Percentiles rank a stretch among this genome's conserved stretches.
Evolutionary conservation across 1,139 yeast genomes (phyloP).

Genomic region (Taiozyma sp.): DNA sequence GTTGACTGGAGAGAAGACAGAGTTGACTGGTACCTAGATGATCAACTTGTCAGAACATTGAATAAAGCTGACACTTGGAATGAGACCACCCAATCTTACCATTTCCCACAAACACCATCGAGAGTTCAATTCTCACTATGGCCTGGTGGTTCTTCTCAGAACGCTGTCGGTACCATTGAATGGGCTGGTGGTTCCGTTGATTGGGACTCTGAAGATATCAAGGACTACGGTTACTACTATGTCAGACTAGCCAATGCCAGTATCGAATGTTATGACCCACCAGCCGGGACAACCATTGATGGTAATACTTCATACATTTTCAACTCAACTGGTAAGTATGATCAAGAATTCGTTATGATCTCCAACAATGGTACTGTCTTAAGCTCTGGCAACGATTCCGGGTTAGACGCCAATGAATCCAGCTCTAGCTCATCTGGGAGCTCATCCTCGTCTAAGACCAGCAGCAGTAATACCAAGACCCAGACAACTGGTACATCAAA

Average conservation of each 20-base stretch:
- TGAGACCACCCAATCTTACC: conserved; percentile 50
- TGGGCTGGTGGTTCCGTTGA: conserved; percentile 94
- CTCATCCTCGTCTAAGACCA: conserved; percentile 11
- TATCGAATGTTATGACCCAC: conserved; percentile 68
- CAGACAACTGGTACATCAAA: conserved; percentile 16
- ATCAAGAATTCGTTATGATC: conserved; percentile 44
- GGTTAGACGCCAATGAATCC: conserved; percentile 49
- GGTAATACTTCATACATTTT: conserved; percentile 57
- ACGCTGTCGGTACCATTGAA: conserved; percentile 69
- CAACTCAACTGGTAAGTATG: conserved; percentile 38
- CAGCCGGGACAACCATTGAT: conserved; percentile 40
- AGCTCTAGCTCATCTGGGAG: not conserved
- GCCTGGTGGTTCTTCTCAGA: conserved; percentile 78
- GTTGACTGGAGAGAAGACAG: conserved; percentile 81
- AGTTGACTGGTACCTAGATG: conserved; percentile 74
- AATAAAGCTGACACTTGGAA: conserved; percentile 65
- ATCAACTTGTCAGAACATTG: conserved; percentile 62
- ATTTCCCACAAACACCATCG: conserved; percentile 89
- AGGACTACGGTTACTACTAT: conserved; percentile 73
- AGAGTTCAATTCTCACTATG: conserved; percentile 83
- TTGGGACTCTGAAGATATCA: conserved; percentile 76
- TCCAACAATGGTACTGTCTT: conserved; percentile 58
- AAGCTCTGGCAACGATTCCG: conserved; percentile 57
- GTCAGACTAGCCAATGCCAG: conserved; percentile 56
- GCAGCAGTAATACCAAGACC: too few species aligned